A percentile compares a stretch with the other conserved stretches of the same genome.
Evolutionary conservation across 2,329 filamentous ascomycete genomes (phyloP).

Genomic region (Ophiostoma angusticollis): DNA sequence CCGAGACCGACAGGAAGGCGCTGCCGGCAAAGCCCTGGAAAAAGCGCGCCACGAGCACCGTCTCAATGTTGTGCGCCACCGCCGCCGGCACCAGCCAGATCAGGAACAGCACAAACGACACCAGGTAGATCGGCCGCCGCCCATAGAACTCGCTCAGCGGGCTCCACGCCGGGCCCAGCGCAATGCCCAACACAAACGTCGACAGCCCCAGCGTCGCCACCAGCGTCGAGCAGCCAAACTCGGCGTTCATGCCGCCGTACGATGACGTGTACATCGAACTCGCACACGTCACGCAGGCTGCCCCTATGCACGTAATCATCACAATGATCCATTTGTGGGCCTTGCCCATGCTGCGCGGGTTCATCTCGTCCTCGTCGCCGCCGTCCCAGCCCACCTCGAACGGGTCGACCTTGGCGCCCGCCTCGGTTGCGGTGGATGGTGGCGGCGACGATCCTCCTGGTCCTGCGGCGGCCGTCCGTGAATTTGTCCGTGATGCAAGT

Average conservation of each 20-base stretch:
- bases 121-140: conserved; percentile 66
- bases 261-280: conserved; percentile 84
- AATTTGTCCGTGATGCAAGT: too few species aligned
- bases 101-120: conserved; percentile 59
- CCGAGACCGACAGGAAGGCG: conserved; percentile 60
- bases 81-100: conserved; percentile 75
- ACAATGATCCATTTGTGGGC: conserved; percentile 71
- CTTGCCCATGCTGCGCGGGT: conserved; percentile 55
- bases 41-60: conserved; percentile 67
- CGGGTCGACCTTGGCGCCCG: conserved; percentile 18
- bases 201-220: conserved; percentile 72
- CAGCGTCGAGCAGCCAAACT: conserved; percentile 58
- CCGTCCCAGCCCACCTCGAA: conserved; percentile 68
- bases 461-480: too few species aligned
- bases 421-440: neutral
- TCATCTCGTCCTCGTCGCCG: conserved; percentile 56
- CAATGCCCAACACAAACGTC: conserved; percentile 65
- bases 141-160: conserved; percentile 70
- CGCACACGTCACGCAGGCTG: conserved; percentile 62
- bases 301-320: conserved; percentile 57
- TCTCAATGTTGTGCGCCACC: conserved; percentile 67
- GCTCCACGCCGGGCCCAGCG: conserved; percentile 49
- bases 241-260: conserved; percentile 60
- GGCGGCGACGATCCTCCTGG: too few species aligned
- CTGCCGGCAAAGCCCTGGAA: conserved; percentile 60